phyloP scores from a whole-genome alignment of 139 green algal genomes.

The Pseudopediastrum boryanum region DNA sequence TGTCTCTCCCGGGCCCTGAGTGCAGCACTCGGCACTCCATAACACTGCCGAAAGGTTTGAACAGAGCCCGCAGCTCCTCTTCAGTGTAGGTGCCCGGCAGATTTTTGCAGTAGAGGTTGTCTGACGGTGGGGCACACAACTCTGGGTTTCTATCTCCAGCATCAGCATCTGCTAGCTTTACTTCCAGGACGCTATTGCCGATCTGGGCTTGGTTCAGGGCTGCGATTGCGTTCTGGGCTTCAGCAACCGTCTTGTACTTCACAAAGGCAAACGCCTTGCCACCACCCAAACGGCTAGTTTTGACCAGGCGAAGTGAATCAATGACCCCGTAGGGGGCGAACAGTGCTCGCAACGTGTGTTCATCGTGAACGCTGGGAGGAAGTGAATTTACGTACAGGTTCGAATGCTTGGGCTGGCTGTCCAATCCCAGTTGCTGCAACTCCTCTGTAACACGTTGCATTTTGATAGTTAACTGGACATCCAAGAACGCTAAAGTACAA shows the following conservation, averaged over 20 bases:
- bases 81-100: conserved; percentile 33
- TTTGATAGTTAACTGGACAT: no score
- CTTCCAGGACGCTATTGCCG: conserved; percentile 34
- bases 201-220: conserved; percentile 34
- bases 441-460: no score
- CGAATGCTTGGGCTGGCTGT: conserved; percentile 4
- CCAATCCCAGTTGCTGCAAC: no score
- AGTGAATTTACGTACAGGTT: conserved; percentile 32
- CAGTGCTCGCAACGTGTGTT: conserved; percentile 45
- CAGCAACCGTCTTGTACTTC: conserved; percentile 33
- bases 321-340: conserved; percentile 61
- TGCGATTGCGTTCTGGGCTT: conserved; percentile 35
- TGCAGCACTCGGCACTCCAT: conserved; percentile 56
- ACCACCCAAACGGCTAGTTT: not conserved
- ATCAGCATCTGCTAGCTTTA: conserved; percentile 42
- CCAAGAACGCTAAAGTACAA: no score
- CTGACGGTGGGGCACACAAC: conserved; percentile 31
- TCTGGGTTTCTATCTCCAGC: conserved; percentile 34
- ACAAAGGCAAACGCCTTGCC: conserved; percentile 42
- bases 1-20: conserved; percentile 24
- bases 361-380: conserved; percentile 17
- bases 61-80: conserved; percentile 44
- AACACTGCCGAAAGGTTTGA: conserved; percentile 45
- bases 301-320: conserved; percentile 19
- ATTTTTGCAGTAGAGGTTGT: conserved; percentile 51